Evolutionary conservation across 1,284 basidiomycete genomes (phyloP), one percentile per base, ranked within the genome.

Genomic region (Malassezia slooffiae): DNA sequence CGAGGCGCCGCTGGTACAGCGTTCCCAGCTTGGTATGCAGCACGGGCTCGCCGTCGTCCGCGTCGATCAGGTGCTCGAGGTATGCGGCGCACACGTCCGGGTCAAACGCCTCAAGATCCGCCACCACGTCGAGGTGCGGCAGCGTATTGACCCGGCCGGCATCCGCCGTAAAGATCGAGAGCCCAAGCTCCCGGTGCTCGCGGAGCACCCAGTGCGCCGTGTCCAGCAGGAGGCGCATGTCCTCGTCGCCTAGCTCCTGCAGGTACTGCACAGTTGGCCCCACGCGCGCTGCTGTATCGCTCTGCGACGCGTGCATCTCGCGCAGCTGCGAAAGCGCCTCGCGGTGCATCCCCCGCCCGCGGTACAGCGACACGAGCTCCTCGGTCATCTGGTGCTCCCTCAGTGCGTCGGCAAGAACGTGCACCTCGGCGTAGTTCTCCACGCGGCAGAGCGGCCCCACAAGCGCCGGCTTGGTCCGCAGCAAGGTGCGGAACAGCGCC

Each of bases 401-500:
- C 32, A 99, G 72, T 45, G 89, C 78, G 62, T 84, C 85, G 67
- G 96, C 89, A 0, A 97, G 87, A 65, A 96, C 87, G 1, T 81
- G 80, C 0, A 96, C 88, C 63, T 96, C 88, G 71, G 90, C 96
- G 87, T 89, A 97, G 70, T 96, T 96, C 16, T 85, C 80, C 29
- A 91, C 75, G 28, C 93, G 77, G 70, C 91, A 96, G 32, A 97
- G 71, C 19, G 86, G 80, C 0, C 86, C 88, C 4, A 97, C 74
- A 47, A 97, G 73, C 8, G 77, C 79, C 0, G 91, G 89, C 43
- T 84, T 76, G 22, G 83, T 82, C 27, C 84, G 75, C 16, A 97
- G 73, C 69, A 93, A 96, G 8, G 83, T 82, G 72, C 93, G 93
- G 74, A 97, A 90, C 53, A 97, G 72, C 7, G 85, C 88, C 0